phyloP scores from a whole-genome alignment of 768 basidiomycete species.

The Cystofilobasidium bisporidii region DNA sequence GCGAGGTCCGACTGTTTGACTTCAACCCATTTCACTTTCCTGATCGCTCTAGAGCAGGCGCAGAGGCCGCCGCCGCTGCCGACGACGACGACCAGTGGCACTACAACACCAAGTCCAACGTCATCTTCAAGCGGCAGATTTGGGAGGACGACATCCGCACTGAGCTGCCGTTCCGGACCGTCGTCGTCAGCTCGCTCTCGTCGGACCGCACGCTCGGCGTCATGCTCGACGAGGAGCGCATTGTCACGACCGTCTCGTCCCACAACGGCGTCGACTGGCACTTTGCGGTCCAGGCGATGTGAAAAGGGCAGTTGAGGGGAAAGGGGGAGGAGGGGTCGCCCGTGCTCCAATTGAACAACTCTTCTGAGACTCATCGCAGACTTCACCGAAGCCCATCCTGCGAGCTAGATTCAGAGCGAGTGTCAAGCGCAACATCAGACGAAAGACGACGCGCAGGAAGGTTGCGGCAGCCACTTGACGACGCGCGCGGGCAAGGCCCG shows the following conservation, averaged over 20 bases:
- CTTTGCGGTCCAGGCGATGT: background rate
- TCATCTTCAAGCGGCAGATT: background rate
- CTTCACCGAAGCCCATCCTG: too few relatives aligned
- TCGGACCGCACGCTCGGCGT: background rate
- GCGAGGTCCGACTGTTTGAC: background rate
- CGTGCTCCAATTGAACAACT: too few relatives aligned
- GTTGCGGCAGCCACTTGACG: too few relatives aligned
- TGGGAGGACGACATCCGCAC: background rate
- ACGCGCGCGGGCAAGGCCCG: too few relatives aligned
- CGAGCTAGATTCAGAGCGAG: too few relatives aligned
- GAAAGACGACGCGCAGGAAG: too few relatives aligned
- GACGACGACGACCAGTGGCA: background rate
- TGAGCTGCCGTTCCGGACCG: background rate
- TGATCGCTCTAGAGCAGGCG: too few relatives aligned
- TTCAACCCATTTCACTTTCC: background rate
- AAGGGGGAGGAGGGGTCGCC: background rate
- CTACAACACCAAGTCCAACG: background rate
- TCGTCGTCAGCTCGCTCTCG: background rate
- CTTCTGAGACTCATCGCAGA: too few relatives aligned
- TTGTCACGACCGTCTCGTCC: background rate
- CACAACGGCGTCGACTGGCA: background rate
- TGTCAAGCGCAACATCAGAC: too few relatives aligned
- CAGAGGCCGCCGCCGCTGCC: too few relatives aligned
- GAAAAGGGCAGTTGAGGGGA: too few relatives aligned
- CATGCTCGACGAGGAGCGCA: constrained; percentile 3